phyloP scores from a whole-genome alignment of 768 basidiomycete genomes.

The Leccinum barrowsii region DNA sequence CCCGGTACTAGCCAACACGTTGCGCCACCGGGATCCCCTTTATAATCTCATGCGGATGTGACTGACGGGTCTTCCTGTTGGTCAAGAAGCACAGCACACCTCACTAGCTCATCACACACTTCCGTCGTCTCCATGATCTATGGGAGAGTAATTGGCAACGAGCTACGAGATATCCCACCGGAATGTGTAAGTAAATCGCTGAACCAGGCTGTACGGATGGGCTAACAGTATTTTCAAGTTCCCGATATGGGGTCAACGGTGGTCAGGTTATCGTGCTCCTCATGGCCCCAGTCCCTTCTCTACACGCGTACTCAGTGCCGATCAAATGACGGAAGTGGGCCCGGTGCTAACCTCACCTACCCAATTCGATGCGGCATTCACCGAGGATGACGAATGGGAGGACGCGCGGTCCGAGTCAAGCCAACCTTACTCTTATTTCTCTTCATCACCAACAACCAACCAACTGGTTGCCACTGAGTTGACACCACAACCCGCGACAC shows the following conservation, averaged over 20 bases:
- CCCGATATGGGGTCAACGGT: slow-evolving; percentile 33
- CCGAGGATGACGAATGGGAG: slow-evolving; percentile 21
- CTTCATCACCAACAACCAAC: slow-evolving; percentile 9
- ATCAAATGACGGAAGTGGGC: slow-evolving; percentile 21
- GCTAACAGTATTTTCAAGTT: slow-evolving; percentile 21
- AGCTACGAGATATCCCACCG: slow-evolving; percentile 29
- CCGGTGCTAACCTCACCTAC: slow-evolving; percentile 19
- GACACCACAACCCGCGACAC: neutral
- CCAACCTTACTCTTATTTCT: slow-evolving; percentile 6
- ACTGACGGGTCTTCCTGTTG: slow-evolving; percentile 12
- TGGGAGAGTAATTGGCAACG: slow-evolving; percentile 30
- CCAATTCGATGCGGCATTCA: slow-evolving; percentile 16
- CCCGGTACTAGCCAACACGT: slow-evolving; percentile 22
- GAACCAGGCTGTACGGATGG: neutral
- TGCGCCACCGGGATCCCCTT: slow-evolving; percentile 13
- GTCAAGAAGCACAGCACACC: slow-evolving; percentile 14
- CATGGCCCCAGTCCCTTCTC: slow-evolving; percentile 27
- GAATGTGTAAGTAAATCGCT: slow-evolving; percentile 23
- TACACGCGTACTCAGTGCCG: slow-evolving; percentile 16
- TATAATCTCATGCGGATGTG: slow-evolving; percentile 25
- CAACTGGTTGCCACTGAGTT: slow-evolving; percentile 1
- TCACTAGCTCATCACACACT: slow-evolving; percentile 14
- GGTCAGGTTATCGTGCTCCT: slow-evolving; percentile 22
- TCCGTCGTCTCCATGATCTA: slow-evolving; percentile 19
- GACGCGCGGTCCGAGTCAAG: slow-evolving; percentile 13